Evolutionary conservation across 768 basidiomycete species (phyloP).

Genomic region (Pisolithus tinctorius): DNA sequence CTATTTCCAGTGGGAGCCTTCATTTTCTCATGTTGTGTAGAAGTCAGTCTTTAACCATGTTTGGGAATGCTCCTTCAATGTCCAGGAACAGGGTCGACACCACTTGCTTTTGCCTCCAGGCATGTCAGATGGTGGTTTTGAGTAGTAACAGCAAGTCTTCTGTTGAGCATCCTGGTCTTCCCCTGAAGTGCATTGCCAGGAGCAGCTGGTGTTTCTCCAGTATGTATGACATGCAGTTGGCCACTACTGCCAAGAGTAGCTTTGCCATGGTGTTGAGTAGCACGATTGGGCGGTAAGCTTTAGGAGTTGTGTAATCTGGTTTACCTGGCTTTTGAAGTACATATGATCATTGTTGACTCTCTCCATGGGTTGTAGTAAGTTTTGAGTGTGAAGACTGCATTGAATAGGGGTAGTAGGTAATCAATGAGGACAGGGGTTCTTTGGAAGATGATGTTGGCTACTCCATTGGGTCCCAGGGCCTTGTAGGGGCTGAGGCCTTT

Average conservation of each 20-base stretch:
- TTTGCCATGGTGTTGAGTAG: constrained; percentile 21
- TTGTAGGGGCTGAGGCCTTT: constrained; percentile 11
- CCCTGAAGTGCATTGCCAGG: constrained; percentile 32
- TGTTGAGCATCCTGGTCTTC: constrained; percentile 31
- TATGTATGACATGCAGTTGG: too few species aligned
- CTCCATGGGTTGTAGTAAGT: too few species aligned
- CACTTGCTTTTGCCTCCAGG: constrained; percentile 31
- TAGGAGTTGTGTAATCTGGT: constrained; percentile 25
- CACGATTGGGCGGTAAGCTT: constrained; percentile 32
- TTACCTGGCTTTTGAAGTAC: too few species aligned
- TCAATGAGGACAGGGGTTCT: constrained; percentile 27
- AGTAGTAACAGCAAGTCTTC: constrained; percentile 31
- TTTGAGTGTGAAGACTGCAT: too few species aligned
- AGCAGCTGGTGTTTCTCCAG: constrained; percentile 13
- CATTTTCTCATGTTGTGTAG: constrained; percentile 23
- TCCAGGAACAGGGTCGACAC: constrained; percentile 35
- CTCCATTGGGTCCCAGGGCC: constrained; percentile 23
- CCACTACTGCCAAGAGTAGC: too few species aligned
- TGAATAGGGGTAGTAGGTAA: too few species aligned
- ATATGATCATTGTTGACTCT: too few species aligned
- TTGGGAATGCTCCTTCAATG: constrained; percentile 39
- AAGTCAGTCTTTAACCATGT: constrained; percentile 24
- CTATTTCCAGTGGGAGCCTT: neutral
- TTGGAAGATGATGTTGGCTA: constrained; percentile 19
- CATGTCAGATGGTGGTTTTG: constrained; percentile 28